A percentile compares a stretch with the other conserved stretches of the same genome.
phyloP scores from a whole-genome alignment of 2,329 filamentous ascomycete genomes.

The Apiospora arundinis region DNA sequence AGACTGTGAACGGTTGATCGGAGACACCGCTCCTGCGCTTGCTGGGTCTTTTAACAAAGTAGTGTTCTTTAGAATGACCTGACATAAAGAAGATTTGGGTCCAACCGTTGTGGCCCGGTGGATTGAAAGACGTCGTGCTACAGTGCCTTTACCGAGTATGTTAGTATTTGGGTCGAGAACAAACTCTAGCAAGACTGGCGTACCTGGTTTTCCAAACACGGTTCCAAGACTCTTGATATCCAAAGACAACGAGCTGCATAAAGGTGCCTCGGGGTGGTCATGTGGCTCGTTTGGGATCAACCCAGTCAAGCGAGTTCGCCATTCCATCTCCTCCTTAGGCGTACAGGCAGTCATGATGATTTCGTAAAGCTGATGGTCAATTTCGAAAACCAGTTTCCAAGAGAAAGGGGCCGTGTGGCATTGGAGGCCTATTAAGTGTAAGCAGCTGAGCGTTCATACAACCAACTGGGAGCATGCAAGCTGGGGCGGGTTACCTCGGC shows the following conservation, averaged over 20 bases:
- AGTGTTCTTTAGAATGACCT: conserved; percentile 89
- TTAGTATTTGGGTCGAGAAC: conserved; percentile 12
- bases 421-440: conserved; percentile 71
- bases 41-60: conserved; percentile 67
- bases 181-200: background rate
- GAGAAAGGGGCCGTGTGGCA: conserved; percentile 86
- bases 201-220: conserved; percentile 76
- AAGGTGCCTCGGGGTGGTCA: conserved; percentile 51
- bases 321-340: conserved; percentile 77
- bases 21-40: conserved; percentile 49
- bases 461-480: conserved; percentile 21
- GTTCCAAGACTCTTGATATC: conserved; percentile 77
- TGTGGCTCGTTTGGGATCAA: conserved; percentile 57
- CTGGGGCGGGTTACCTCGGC: conserved; percentile 61
- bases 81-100: conserved; percentile 69
- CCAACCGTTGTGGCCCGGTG: conserved; percentile 79
- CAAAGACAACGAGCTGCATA: conserved; percentile 70
- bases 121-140: conserved; percentile 75
- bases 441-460: conserved; percentile 18
- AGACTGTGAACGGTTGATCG: conserved; percentile 80
- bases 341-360: conserved; percentile 88
- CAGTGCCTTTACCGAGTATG: conserved; percentile 53
- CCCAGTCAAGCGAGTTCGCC: conserved; percentile 72
- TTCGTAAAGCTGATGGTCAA: conserved; percentile 78
- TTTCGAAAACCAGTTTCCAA: conserved; percentile 90